Percentiles rank a stretch among this genome's conserved stretches.
Evolutionary conservation across 176 grass and related monocot species (phyloP).

Genomic region (Raddia guianensis): DNA sequence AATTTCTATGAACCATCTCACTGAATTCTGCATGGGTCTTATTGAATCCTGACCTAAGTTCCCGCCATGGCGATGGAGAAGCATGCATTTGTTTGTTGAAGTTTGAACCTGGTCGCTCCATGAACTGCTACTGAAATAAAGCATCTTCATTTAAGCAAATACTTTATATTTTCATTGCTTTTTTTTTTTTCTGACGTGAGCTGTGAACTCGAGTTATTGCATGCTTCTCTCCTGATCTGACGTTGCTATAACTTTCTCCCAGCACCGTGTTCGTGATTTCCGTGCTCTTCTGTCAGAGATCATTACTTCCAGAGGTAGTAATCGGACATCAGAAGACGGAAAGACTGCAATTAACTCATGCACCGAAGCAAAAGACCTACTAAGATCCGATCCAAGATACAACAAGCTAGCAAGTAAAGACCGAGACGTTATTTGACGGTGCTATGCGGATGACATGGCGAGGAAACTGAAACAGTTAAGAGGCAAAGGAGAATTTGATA

Average conservation of each 20-base stretch:
- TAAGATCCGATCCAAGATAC: conserved; percentile 81
- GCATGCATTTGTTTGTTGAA: conserved; percentile 19
- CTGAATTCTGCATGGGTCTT: neutral
- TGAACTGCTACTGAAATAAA: too few relatives aligned
- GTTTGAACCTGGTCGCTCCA: too few relatives aligned
- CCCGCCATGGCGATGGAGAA: too few relatives aligned
- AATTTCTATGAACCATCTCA: conserved; percentile 5
- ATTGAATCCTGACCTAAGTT: too few relatives aligned
- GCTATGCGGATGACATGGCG: conserved; percentile 65
- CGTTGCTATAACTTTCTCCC: conserved; percentile 28
- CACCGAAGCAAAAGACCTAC: conserved; percentile 80
- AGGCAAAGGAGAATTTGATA: conserved; percentile 53
- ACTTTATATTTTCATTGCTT: neutral
- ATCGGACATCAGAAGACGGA: conserved; percentile 57
- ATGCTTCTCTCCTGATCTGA: conserved; percentile 25
- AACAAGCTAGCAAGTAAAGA: conserved; percentile 81
- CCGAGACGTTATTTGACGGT: conserved; percentile 72
- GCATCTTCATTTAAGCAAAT: neutral
- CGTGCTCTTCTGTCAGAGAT: conserved; percentile 69
- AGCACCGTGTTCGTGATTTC: conserved; percentile 71
- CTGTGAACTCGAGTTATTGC: conserved; percentile 15
- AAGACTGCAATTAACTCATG: conserved; percentile 68
- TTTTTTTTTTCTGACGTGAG: neutral
- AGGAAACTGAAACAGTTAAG: conserved; percentile 60
- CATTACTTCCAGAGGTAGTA: conserved; percentile 60